These are phyloP conservation scores for Helianthus annuus DNA, from an alignment of 129 eudicot genomes.

Conservation along the genomic window DNA sequence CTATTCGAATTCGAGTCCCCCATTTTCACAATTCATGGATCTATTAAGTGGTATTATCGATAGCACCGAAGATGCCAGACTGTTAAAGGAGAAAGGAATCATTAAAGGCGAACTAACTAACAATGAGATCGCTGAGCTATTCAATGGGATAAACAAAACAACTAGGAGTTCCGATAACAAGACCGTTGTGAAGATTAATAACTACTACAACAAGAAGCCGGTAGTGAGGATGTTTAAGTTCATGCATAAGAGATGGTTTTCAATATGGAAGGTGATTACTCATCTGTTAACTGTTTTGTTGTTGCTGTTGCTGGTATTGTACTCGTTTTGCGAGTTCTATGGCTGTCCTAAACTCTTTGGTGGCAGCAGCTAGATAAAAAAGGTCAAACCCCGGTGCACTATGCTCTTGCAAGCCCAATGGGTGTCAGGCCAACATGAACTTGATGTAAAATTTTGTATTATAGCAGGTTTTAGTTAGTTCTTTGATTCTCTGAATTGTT, in stretches of 20 bases:
- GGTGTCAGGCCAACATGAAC: too few species aligned
- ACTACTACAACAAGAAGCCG: conserved; percentile 27
- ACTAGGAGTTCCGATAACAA: conserved; percentile 20
- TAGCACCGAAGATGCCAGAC: conserved; percentile 35
- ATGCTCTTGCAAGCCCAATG: too few species aligned
- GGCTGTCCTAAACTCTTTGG: conserved; percentile 40
- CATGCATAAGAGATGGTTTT: conserved; percentile 17
- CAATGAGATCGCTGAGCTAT: conserved; percentile 39
- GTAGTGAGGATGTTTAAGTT: conserved; percentile 32
- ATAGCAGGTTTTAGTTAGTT: background rate
- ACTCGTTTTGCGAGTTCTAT: conserved; percentile 50
- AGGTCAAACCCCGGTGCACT: too few species aligned
- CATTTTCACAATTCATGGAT: conserved; percentile 37
- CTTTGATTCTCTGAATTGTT: background rate
- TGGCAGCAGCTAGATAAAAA: background rate
- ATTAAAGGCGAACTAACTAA: conserved; percentile 28
- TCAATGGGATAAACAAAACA: conserved; percentile 55
- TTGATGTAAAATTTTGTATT: background rate
- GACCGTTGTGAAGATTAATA: conserved; percentile 27
- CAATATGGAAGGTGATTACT: conserved; percentile 32
- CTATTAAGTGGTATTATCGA: conserved; percentile 54
- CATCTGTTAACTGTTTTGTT: conserved; percentile 27
- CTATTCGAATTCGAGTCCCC: conserved; percentile 20
- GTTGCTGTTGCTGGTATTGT: conserved; percentile 29
- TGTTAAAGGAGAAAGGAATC: conserved; percentile 35